Conservation (phyloP, 2,329 filamentous ascomycete species). For the Nakataea oryzae region DNA sequence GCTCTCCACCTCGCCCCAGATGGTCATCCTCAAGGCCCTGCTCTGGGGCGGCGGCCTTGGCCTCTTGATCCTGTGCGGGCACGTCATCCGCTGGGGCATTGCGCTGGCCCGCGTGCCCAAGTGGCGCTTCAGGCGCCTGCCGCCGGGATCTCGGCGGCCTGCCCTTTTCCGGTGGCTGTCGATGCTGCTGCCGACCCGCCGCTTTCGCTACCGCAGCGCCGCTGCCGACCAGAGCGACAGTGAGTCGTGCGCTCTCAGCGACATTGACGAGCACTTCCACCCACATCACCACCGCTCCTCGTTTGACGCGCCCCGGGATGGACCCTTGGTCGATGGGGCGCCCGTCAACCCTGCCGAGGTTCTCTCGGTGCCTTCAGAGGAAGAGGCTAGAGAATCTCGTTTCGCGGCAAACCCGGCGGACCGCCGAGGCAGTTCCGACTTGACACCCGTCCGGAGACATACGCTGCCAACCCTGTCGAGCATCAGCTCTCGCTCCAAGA, state of each 20-base stretch:
- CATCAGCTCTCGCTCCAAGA: conserved; percentile 25
- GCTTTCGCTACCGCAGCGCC: conserved; percentile 18
- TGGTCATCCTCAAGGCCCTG: conserved; percentile 72
- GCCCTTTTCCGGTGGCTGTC: conserved; percentile 35
- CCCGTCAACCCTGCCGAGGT: neutral
- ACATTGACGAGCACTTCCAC: neutral
- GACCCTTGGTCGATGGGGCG: neutral
- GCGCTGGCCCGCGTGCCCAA: conserved; percentile 78
- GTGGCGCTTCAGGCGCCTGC: conserved; percentile 68
- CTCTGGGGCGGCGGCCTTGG: conserved; percentile 76
- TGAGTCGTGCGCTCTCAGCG: conserved; percentile 16
- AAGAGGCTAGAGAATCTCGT: neutral
- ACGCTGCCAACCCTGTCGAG: conserved; percentile 37
- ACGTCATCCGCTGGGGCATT: conserved; percentile 74
- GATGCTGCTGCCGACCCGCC: conserved; percentile 17
- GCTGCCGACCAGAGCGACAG: conserved; percentile 13
- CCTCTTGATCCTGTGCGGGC: conserved; percentile 61
- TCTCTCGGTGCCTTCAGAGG: conserved; percentile 4
- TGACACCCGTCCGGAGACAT: conserved; percentile 28
- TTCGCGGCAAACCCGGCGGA: neutral
- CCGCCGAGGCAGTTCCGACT: neutral
- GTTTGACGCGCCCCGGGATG: neutral
- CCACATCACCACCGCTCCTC: neutral
- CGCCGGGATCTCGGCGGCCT: conserved; percentile 22
- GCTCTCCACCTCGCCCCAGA: conserved; percentile 70